Evolutionary conservation across 345 rosid genomes (phyloP).

Genomic region (Brassica nigra): DNA sequence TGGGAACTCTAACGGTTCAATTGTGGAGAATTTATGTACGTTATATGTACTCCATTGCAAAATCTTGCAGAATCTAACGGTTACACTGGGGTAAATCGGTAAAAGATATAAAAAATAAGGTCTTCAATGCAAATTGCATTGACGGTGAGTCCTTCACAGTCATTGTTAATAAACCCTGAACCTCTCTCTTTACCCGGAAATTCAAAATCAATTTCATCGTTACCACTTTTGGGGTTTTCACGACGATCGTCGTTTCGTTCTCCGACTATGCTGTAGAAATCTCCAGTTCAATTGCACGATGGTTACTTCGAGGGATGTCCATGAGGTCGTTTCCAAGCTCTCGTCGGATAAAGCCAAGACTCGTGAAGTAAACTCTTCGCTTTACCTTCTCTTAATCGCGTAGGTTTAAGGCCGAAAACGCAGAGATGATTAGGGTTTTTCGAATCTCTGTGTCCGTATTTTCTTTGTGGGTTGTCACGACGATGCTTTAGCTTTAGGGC

Average conservation of each 20-base stretch:
- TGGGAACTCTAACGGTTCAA: background rate
- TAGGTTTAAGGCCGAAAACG: conserved; percentile 19
- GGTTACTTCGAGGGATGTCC: conserved; percentile 71
- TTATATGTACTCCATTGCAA: too few relatives aligned
- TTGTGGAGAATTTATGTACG: background rate
- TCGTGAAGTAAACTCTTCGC: conserved; percentile 55
- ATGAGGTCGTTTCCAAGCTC: conserved; percentile 80
- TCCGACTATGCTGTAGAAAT: conserved; percentile 25
- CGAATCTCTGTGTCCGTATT: background rate
- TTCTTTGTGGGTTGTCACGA: background rate
- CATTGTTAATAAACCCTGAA: conserved; percentile 31
- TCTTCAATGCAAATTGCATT: background rate
- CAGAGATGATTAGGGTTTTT: background rate
- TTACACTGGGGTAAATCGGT: background rate
- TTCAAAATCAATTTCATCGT: conserved; percentile 18
- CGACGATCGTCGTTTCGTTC: conserved; percentile 14
- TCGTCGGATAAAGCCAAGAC: conserved; percentile 89
- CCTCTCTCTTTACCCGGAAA: background rate
- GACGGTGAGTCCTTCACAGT: conserved; percentile 13
- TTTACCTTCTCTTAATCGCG: conserved; percentile 15
- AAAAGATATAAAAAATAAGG: background rate
- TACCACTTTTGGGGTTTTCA: background rate
- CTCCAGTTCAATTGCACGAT: conserved; percentile 24
- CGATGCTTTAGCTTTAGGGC: conserved; percentile 12
- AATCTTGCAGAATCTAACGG: background rate